Evolutionary conservation across 805 yeast genomes (phyloP), one percentile per base, ranked within the genome.

Genomic region (Wickerhamiella australiensis): DNA sequence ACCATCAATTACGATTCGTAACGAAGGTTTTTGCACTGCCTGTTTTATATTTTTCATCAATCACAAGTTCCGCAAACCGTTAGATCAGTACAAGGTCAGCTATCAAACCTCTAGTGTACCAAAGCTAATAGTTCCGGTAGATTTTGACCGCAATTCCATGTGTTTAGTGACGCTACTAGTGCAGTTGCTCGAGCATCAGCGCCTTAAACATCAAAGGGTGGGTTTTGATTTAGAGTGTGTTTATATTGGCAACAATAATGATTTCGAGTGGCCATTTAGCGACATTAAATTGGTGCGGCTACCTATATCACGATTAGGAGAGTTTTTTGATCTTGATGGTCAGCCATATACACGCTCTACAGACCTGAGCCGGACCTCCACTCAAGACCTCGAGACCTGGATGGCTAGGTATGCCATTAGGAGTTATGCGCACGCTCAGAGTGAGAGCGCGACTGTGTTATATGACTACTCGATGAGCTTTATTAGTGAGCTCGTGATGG

Each of bases 401-500:
- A 66, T 85, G 4, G 62, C 66, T 15, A 68, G 70, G 5, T 75
- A 74, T 37, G 56, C 80, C 3, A 64, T 80, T 1, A 56, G 70
- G 27, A 61, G 67, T 25, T 62, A 72, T 11, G 85, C 87, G 0
- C 56, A 57, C 5, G 62, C 65, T 11, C 64, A 68, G 13, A 59
- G 63, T 0, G 74, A 79, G 56, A 20, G 9, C 7, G 20, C 38
- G 4, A 68, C 72, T n/a, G 66, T 85, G 2, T 46, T 86, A 7
- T 77, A 78, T 68, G 85, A 90, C 1, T 84, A 80, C 59, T 78
- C 83, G 23, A 84, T 85, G 94, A 83, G 95, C 0, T 72, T 79
- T 38, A 61, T 88, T 21, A 94, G 96, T 1, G 85, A 82, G 57
- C 79, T 79, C 53, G 78, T 84, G n/a, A 69, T 90, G 29, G 72